Percentiles rank a stretch among this genome's conserved stretches.
Conservation (phyloP, 2,329 filamentous ascomycete species). For the Lojkania enalia region DNA sequence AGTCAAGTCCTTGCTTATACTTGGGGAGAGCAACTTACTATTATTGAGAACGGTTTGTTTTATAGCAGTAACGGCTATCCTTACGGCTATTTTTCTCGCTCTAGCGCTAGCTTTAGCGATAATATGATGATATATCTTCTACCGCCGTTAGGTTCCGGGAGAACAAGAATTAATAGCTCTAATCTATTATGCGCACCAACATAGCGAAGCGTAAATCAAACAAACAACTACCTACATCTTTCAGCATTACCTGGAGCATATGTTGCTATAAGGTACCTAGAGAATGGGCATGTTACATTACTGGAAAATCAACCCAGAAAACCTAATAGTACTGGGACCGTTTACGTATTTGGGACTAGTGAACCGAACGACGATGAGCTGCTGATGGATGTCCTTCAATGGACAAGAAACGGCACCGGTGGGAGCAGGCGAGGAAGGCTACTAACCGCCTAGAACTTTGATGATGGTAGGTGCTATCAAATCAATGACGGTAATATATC, state of each 20-base stretch:
- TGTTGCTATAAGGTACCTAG: conserved; percentile 54
- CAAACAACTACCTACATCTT: conserved; percentile 63
- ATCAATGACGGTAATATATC: conserved; percentile 65
- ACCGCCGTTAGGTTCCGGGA: conserved; percentile 27
- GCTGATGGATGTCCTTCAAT: neutral
- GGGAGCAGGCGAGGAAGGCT: conserved; percentile 65
- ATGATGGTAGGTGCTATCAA: conserved; percentile 86
- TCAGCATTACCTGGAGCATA: conserved; percentile 54
- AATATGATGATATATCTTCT: conserved; percentile 64
- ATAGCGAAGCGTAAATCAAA: conserved; percentile 61
- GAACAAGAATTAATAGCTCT: conserved; percentile 52
- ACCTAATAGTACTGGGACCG: conserved; percentile 48
- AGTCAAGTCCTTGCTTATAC: conserved; percentile 63
- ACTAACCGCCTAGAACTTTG: conserved; percentile 71
- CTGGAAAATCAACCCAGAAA: conserved; percentile 46
- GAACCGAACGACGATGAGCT: conserved; percentile 14
- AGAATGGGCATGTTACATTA: conserved; percentile 55
- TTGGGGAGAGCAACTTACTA: conserved; percentile 79
- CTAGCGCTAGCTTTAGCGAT: conserved; percentile 60
- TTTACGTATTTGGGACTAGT: conserved; percentile 55
- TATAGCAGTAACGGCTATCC: conserved; percentile 71
- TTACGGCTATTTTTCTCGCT: conserved; percentile 69
- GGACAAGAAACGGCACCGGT: neutral
- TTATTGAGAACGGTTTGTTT: conserved; percentile 74
- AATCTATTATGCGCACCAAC: conserved; percentile 66